A percentile compares a stretch with the other conserved stretches of the same genome.
Conservation (phyloP, 2,329 filamentous ascomycete genomes). For the Onygenales sp. region DNA sequence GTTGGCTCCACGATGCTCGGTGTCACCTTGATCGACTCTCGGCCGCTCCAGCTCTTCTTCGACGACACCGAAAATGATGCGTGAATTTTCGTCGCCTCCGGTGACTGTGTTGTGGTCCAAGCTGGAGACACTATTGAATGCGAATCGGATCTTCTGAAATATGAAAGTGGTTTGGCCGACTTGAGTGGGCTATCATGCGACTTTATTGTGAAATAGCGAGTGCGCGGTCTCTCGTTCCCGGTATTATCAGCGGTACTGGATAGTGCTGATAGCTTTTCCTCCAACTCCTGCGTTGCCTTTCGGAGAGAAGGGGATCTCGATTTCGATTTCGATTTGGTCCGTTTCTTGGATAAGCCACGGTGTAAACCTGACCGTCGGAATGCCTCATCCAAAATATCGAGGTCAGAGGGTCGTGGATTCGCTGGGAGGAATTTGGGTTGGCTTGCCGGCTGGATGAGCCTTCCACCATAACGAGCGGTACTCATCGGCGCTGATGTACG, state of each 20-base stretch:
- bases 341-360: background rate
- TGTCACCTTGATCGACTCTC: background rate
- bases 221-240: background rate
- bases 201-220: background rate
- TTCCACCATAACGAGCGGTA: background rate
- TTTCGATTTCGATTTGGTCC: background rate
- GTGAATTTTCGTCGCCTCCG: background rate
- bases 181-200: background rate
- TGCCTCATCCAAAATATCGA: slow-evolving; percentile 18
- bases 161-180: background rate
- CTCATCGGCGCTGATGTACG: slow-evolving; percentile 8
- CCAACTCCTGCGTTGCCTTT: slow-evolving; percentile 28
- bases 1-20: background rate
- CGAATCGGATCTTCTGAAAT: background rate
- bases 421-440: slow-evolving; percentile 5
- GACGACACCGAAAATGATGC: background rate
- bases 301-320: slow-evolving; percentile 11
- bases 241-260: background rate
- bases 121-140: background rate
- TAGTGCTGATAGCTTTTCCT: slow-evolving; percentile 22
- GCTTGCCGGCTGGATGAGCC: background rate
- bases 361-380: slow-evolving; percentile 13
- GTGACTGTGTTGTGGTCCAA: background rate
- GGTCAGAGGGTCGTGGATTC: slow-evolving; percentile 16
- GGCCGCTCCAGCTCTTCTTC: background rate